Conservation (phyloP, 2,329 filamentous ascomycete species). For the Tolypocladium album region DNA sequence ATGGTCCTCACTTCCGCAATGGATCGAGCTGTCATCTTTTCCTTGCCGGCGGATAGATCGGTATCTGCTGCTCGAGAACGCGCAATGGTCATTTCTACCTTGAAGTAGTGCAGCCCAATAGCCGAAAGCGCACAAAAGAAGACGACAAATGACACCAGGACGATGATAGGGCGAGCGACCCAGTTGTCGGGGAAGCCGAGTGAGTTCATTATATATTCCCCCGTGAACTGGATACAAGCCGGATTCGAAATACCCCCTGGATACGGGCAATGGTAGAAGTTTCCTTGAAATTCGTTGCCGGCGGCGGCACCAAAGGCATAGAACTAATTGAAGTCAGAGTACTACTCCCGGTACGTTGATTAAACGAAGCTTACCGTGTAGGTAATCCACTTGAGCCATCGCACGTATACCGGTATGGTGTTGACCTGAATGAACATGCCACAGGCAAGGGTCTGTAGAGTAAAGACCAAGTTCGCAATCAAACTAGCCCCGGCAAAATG, state of each 20-base stretch:
- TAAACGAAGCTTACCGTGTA: conserved; percentile 5
- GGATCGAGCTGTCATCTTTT: conserved; percentile 50
- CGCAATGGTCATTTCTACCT: conserved; percentile 59
- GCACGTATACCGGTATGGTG: conserved; percentile 65
- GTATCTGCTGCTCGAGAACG: conserved; percentile 46
- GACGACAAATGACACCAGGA: conserved; percentile 49
- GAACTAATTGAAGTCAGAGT: conserved; percentile 28
- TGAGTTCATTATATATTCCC: conserved; percentile 56
- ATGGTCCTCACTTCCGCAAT: conserved; percentile 46
- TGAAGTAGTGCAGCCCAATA: conserved; percentile 51
- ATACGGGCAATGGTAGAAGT: conserved; percentile 63
- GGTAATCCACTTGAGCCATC: conserved; percentile 59
- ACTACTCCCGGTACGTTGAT: too few relatives aligned
- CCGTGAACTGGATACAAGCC: conserved; percentile 57
- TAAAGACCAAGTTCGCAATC: conserved; percentile 63
- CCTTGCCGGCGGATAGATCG: conserved; percentile 59
- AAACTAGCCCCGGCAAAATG: conserved; percentile 62
- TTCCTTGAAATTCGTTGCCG: conserved; percentile 61
- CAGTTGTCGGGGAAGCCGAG: conserved; percentile 59
- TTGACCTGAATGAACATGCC: conserved; percentile 68
- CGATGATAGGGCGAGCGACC: conserved; percentile 55
- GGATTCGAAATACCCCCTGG: conserved; percentile 52
- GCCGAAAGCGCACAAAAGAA: conserved; percentile 53
- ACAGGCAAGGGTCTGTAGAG: conserved; percentile 62
- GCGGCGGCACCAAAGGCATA: conserved; percentile 63